Evolutionary conservation across 768 basidiomycete genomes (phyloP), one percentile per base, ranked within the genome.

Genomic region (Nevesoporus exiguus): DNA sequence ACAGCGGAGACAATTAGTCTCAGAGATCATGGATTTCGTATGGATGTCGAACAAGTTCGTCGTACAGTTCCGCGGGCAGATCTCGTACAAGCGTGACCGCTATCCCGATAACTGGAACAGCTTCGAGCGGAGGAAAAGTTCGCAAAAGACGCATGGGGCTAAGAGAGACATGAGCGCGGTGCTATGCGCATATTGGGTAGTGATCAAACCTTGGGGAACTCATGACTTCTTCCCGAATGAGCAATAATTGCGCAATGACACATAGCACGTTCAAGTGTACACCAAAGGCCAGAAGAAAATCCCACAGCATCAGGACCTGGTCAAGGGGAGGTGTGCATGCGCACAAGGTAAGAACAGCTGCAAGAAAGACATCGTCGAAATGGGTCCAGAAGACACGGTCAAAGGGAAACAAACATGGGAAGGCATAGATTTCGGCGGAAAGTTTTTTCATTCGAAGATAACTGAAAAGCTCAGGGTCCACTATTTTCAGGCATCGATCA

Each of bases 311-410:
- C 27, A 99, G 77, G 24, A 98, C 96, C 73, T 98, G 90, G 66
- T 94, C 90, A 10, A 99, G 77, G 0, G 97, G 97, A 5, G 95
- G 96, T 11, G 96, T 99, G 65, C 95, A 95, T 7, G 96, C 97
- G 69, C 94, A 98, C 31, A 98, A 73, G 0, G 97, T 99, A 56
- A 99, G 77, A 34, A 98, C 84, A 56, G 97, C 94, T 96, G 29
- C 10, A 36, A 36, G 40, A 31, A 31, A 31, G 57, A 14, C 57
- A 50, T 36, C 21, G 25, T 57, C 17, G 10, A 47, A 27, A 30
- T 51, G 34, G 29, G 8, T 51, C 46, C 2, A 49, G 30, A 49
- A 43, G 22, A 27, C 22, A 52, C 15, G 14, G 43, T 4, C 29
- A 47, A 43, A 10, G 31, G 29, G 33, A 46, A 24, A 79, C 89